phyloP scores from a whole-genome alignment of 257 asterid genomes.

The Lavandula angustifolia region DNA sequence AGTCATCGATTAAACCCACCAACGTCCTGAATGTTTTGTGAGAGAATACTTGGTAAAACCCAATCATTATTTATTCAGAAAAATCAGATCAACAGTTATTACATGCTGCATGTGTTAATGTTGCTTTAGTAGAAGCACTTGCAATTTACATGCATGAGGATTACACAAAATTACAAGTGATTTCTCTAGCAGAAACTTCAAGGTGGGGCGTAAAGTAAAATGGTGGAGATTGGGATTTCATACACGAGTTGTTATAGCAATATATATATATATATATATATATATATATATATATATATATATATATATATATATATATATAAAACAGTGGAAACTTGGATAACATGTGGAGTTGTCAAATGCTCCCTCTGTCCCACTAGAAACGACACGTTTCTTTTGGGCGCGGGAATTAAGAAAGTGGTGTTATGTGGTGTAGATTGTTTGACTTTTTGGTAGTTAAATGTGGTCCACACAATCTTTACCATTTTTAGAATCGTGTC shows the following conservation, averaged over 20 bases:
- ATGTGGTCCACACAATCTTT: too few species aligned
- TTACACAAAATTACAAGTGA: not conserved
- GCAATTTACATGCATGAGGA: slow-evolving; percentile 20
- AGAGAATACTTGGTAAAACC: slow-evolving; percentile 20
- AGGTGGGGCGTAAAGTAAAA: not conserved
- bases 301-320: too few species aligned
- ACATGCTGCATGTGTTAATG: slow-evolving; percentile 15
- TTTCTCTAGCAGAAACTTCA: not conserved
- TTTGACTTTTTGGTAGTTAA: too few species aligned
- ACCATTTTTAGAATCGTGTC: too few species aligned
- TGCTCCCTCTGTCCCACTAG: too few species aligned
- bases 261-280: too few species aligned
- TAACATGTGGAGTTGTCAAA: too few species aligned
- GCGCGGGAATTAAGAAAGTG: not conserved
- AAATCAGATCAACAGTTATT: slow-evolving; percentile 31
- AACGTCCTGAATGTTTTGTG: slow-evolving; percentile 68
- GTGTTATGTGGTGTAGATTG: too few species aligned
- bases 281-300: too few species aligned
- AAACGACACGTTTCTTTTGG: too few species aligned
- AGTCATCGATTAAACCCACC: slow-evolving; percentile 58
- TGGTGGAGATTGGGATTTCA: not conserved
- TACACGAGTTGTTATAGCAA: not conserved
- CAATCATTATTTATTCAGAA: slow-evolving; percentile 25
- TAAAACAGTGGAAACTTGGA: too few species aligned
- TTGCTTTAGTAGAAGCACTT: slow-evolving; percentile 7